phyloP scores from a whole-genome alignment of 1,284 basidiomycete genomes.

The Malassezia japonica region DNA sequence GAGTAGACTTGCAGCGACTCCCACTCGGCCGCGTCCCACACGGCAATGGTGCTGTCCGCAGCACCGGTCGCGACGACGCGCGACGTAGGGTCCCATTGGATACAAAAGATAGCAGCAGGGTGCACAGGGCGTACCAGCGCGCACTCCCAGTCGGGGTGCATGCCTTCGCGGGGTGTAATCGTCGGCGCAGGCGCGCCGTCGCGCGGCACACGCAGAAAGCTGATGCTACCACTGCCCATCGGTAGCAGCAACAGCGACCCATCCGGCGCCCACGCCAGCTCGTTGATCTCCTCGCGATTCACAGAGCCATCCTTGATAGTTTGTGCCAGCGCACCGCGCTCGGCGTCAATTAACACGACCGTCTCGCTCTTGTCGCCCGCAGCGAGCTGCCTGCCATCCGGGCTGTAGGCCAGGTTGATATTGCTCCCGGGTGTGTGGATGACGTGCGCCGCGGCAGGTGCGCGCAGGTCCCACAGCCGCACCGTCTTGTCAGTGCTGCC shows the following conservation, averaged over 20 bases:
- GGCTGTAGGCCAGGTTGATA: conserved; percentile 39
- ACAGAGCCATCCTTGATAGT: conserved; percentile 19
- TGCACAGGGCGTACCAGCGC: conserved; percentile 24
- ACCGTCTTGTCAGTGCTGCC: conserved; percentile 35
- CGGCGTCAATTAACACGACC: conserved; percentile 28
- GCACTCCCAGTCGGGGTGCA: conserved; percentile 13
- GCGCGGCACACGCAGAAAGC: conserved; percentile 9
- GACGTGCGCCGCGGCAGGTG: neutral
- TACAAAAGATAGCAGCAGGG: conserved; percentile 35
- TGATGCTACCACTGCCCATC: conserved; percentile 28
- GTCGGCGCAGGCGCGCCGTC: neutral
- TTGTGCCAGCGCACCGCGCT: conserved; percentile 15
- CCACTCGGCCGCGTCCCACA: conserved; percentile 30
- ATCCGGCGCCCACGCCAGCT: conserved; percentile 31
- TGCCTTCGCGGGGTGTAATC: neutral
- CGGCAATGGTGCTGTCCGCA: conserved; percentile 25
- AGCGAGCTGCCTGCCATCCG: conserved; percentile 26
- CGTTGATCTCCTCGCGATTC: conserved; percentile 28
- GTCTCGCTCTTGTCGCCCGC: conserved; percentile 39
- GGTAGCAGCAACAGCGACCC: conserved; percentile 32
- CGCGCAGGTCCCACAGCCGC: conserved; percentile 35
- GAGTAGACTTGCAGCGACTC: conserved; percentile 21
- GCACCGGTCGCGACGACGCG: conserved; percentile 32
- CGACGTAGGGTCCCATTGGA: conserved; percentile 27
- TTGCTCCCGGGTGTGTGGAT: conserved; percentile 27